phyloP scores from a whole-genome alignment of 108 stramenopile genomes.

The Pseudonitzschia delicatissima region DNA sequence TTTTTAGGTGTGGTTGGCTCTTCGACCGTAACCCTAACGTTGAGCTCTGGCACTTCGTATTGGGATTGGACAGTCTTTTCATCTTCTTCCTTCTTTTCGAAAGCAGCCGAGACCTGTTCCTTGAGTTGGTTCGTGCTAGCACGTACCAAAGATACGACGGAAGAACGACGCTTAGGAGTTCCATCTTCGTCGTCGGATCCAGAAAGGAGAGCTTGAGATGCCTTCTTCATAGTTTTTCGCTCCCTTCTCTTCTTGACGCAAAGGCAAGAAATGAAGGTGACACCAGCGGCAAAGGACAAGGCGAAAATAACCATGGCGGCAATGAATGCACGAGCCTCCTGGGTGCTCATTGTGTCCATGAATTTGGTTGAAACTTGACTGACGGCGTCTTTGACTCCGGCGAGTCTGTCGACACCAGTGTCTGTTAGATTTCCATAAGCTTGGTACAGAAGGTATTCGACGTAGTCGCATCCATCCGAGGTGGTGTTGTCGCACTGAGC shows the following conservation, averaged over 20 bases:
- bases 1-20: not conserved
- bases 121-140: not conserved
- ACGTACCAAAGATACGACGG: not conserved
- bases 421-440: not conserved
- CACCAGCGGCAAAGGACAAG: not conserved
- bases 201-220: not conserved
- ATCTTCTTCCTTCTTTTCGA: not conserved
- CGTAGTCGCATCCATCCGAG: not conserved
- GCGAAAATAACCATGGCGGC: conserved; percentile 3
- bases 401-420: no score
- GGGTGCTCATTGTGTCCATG: not conserved
- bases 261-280: not conserved
- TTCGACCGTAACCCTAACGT: not conserved
- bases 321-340: conserved; percentile 1
- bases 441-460: not conserved
- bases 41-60: not conserved
- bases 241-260: not conserved
- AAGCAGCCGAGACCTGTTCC: not conserved
- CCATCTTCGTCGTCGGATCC: not conserved
- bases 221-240: not conserved
- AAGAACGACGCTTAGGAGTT: not conserved
- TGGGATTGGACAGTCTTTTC: not conserved
- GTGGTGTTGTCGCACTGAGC: not conserved
- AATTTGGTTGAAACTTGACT: not conserved
- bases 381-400: not conserved